phyloP scores from a whole-genome alignment of 2,329 filamentous ascomycete genomes.

The Pseudogymnoascus sp. region DNA sequence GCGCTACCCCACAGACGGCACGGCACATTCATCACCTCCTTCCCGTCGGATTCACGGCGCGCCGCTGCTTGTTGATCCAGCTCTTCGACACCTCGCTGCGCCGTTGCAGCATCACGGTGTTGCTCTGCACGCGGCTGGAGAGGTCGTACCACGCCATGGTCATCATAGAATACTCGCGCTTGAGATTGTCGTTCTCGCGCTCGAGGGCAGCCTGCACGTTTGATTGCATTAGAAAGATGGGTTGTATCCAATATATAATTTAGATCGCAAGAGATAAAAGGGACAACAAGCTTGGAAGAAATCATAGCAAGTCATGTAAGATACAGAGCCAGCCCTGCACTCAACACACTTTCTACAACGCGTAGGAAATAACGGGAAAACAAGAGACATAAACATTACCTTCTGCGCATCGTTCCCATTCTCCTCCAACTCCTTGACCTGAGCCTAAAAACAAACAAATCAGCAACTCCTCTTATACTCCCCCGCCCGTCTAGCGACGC shows the following conservation, averaged over 20 bases:
- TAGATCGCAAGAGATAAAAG: background rate
- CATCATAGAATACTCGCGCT: constrained; percentile 72
- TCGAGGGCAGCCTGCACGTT: background rate
- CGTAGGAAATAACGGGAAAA: background rate
- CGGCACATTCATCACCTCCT: constrained; percentile 21
- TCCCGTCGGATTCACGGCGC: constrained; percentile 48
- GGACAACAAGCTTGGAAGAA: background rate
- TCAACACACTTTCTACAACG: background rate
- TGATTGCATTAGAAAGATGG: background rate
- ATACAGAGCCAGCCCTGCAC: background rate
- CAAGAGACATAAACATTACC: background rate
- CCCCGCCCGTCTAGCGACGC: background rate
- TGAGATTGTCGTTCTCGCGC: constrained; percentile 46
- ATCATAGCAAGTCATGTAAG: background rate
- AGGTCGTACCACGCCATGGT: constrained; percentile 83
- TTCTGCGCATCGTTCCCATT: constrained; percentile 9
- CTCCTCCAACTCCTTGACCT: constrained; percentile 8
- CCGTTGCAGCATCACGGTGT: constrained; percentile 70
- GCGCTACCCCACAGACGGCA: background rate
- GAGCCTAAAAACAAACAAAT: background rate
- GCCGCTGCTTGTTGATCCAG: constrained; percentile 78
- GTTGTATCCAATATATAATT: constrained; percentile 1
- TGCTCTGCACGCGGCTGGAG: constrained; percentile 70
- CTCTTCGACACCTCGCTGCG: constrained; percentile 69
- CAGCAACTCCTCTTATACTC: background rate